Evolutionary conservation across 1,284 basidiomycete genomes (phyloP).

Genomic region (Xerocomus amazonicus): DNA sequence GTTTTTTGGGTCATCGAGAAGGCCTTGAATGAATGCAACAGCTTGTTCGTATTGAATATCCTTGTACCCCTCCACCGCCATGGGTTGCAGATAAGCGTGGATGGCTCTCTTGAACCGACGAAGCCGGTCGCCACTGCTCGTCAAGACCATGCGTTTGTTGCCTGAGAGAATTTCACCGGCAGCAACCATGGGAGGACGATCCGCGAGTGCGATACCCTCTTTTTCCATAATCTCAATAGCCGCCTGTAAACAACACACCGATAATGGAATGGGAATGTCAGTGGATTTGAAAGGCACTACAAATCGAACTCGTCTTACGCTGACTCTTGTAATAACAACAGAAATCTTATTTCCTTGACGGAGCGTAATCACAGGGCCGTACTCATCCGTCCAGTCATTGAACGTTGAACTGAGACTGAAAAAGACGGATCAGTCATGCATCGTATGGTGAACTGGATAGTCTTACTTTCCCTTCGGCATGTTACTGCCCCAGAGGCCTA

Average conservation of each 20-base stretch:
- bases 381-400: slow-evolving; percentile 29
- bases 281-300: not conserved
- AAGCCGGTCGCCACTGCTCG: slow-evolving; percentile 25
- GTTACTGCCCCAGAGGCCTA: slow-evolving; percentile 18
- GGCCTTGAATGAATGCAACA: slow-evolving; percentile 35
- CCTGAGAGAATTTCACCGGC: slow-evolving; percentile 31
- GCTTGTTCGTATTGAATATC: slow-evolving; percentile 37
- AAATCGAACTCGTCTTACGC: slow-evolving; percentile 20
- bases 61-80: slow-evolving; percentile 35
- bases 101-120: slow-evolving; percentile 34
- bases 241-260: slow-evolving; percentile 17
- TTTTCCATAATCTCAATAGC: slow-evolving; percentile 39
- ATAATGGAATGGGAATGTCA: too few species aligned
- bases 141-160: slow-evolving; percentile 25
- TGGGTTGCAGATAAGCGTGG: slow-evolving; percentile 39
- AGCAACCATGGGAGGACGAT: slow-evolving; percentile 33
- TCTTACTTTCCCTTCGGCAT: slow-evolving; percentile 23
- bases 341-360: slow-evolving; percentile 26
- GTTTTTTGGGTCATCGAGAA: slow-evolving; percentile 34
- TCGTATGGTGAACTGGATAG: not conserved
- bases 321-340: slow-evolving; percentile 31
- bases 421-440: not conserved
- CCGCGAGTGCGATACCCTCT: slow-evolving; percentile 31
- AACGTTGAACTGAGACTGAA: slow-evolving; percentile 21
- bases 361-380: slow-evolving; percentile 36